phyloP scores from a whole-genome alignment of 2,329 filamentous ascomycete genomes.

The Coniochaeta sp. region DNA sequence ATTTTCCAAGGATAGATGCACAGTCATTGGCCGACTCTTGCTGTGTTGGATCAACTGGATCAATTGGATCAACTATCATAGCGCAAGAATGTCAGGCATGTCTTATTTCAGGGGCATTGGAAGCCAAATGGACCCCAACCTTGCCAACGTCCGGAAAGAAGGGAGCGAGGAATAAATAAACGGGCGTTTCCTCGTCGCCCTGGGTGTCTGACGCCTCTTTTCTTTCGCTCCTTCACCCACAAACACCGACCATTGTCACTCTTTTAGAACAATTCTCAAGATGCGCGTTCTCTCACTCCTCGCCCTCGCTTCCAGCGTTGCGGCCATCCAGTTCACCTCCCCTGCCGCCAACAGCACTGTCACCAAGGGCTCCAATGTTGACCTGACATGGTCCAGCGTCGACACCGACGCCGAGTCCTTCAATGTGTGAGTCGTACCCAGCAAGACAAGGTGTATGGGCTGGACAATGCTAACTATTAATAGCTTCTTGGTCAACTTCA shows the following conservation, averaged over 20 bases:
- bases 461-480: not conserved
- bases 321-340: conserved; percentile 21
- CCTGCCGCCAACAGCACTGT: conserved; percentile 27
- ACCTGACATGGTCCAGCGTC: conserved; percentile 28
- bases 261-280: conserved; percentile 6
- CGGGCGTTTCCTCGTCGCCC: not conserved
- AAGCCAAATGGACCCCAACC: not conserved
- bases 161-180: conserved; percentile 1
- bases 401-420: conserved; percentile 30
- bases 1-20: not conserved
- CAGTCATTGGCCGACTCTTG: not conserved
- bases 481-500: conserved; percentile 33
- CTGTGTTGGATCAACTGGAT: not conserved
- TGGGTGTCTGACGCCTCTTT: not conserved
- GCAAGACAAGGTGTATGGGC: not conserved
- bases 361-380: conserved; percentile 23
- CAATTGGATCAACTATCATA: too few species aligned
- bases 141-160: not conserved
- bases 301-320: conserved; percentile 20
- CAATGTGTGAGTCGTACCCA: conserved; percentile 18
- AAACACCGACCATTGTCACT: conserved; percentile 1
- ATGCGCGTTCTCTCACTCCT: conserved; percentile 20
- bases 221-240: not conserved
- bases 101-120: not conserved
- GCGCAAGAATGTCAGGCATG: not conserved